phyloP scores from a whole-genome alignment of 805 yeast genomes.

The Hanseniaspora singularis region DNA sequence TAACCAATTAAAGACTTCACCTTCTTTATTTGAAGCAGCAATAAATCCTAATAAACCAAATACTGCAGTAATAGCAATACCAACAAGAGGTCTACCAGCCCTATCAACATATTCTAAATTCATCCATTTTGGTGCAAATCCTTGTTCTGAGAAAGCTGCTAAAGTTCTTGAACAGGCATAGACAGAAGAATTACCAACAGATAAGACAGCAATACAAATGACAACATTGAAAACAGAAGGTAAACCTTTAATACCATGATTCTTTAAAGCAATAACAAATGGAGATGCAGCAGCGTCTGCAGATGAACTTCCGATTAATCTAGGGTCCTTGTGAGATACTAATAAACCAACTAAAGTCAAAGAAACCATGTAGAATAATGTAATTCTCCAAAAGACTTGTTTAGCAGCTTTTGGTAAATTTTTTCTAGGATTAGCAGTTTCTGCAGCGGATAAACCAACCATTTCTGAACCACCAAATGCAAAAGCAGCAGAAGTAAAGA shows the following conservation, averaged over 20 bases:
- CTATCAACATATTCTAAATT: constrained; percentile 50
- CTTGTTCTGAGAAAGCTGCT: constrained; percentile 53
- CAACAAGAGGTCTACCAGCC: constrained; percentile 54
- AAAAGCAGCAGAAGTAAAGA: constrained; percentile 45
- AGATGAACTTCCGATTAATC: constrained; percentile 38
- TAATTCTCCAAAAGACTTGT: constrained; percentile 46
- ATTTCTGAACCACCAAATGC: constrained; percentile 45
- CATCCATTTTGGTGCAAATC: constrained; percentile 41
- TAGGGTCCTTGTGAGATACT: constrained; percentile 35
- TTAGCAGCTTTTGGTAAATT: constrained; percentile 42
- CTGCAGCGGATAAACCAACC: constrained; percentile 42
- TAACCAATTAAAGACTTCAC: constrained; percentile 52
- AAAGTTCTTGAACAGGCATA: constrained; percentile 59
- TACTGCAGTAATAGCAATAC: constrained; percentile 38
- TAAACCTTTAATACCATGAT: constrained; percentile 52
- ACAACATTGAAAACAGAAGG: constrained; percentile 60
- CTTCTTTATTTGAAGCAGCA: constrained; percentile 42
- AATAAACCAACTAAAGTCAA: constrained; percentile 36
- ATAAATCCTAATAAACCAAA: constrained; percentile 51
- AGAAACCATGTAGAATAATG: constrained; percentile 37
- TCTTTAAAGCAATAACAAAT: constrained; percentile 57
- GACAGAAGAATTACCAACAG: constrained; percentile 63
- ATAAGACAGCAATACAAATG: constrained; percentile 51
- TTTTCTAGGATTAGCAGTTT: constrained; percentile 37
- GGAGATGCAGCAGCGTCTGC: constrained; percentile 63